A percentile compares a stretch with the other conserved stretches of the same genome.
These are phyloP conservation scores for Russula sp. DNA, from an alignment of 768 basidiomycete genomes.

Conservation along the genomic window DNA sequence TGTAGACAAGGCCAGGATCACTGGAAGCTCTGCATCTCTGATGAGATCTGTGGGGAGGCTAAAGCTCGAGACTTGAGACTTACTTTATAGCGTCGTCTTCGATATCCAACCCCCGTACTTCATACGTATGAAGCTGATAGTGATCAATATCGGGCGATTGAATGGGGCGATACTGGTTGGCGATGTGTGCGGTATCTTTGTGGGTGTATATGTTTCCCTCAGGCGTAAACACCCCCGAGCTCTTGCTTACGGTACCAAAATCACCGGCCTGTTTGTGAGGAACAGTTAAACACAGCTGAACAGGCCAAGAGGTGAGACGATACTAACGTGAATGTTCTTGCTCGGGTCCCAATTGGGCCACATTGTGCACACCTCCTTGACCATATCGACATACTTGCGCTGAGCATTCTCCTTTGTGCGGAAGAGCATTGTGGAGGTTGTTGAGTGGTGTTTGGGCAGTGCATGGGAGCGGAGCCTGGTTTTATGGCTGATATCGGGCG, in stretches of 20 bases:
- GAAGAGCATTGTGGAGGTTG: neutral
- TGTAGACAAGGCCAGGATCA: neutral
- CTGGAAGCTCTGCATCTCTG: neutral
- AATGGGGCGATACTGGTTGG: neutral
- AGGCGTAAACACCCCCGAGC: neutral
- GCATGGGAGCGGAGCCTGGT: no score
- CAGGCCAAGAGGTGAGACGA: neutral
- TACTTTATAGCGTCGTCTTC: neutral
- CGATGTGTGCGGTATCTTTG: neutral
- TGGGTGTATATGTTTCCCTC: constrained; percentile 14
- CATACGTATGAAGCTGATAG: constrained; percentile 6
- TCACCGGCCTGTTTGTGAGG: constrained; percentile 3
- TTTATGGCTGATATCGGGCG: no score
- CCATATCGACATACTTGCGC: constrained; percentile 12
- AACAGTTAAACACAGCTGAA: neutral
- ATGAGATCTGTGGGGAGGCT: neutral
- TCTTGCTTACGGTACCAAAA: neutral
- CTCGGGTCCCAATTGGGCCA: constrained; percentile 13
- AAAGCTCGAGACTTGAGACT: neutral
- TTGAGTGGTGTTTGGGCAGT: no score
- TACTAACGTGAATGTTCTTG: neutral
- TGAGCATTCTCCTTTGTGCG: neutral
- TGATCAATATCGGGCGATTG: neutral
- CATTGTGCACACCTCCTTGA: neutral
- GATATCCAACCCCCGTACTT: neutral